A percentile compares a stretch with the other conserved stretches of the same genome.
Conservation (phyloP, 208 protist species). For the Trypanosoma platydactyli region DNA sequence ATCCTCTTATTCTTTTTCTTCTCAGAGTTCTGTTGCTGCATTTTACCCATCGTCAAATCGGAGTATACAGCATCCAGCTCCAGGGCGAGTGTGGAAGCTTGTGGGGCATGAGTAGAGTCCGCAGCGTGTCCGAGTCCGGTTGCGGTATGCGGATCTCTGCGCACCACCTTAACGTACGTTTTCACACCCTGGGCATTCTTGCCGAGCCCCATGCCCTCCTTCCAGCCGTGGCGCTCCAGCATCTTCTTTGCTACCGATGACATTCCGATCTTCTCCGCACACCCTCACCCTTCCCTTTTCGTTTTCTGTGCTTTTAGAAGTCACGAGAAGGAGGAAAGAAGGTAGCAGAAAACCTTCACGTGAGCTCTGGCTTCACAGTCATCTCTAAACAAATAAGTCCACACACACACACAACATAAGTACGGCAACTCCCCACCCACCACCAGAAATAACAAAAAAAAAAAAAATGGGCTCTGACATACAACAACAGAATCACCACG, state of each 20-base stretch:
- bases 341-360: background rate
- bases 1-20: background rate
- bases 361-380: background rate
- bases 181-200: slow-evolving; percentile 60
- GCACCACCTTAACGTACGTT: slow-evolving; percentile 78
- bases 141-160: slow-evolving; percentile 63
- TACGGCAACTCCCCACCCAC: background rate
- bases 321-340: background rate
- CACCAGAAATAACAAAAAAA: no score
- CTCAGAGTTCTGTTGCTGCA: background rate
- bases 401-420: background rate
- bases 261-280: slow-evolving; percentile 43
- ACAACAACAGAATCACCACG: background rate
- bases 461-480: no score
- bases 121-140: slow-evolving; percentile 76
- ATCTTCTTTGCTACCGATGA: slow-evolving; percentile 73
- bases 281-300: slow-evolving; percentile 9
- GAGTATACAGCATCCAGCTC: slow-evolving; percentile 74
- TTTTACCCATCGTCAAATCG: background rate
- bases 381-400: background rate
- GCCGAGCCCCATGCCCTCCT: slow-evolving; percentile 82
- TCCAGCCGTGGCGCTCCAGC: slow-evolving; percentile 86
- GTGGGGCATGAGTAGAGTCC: slow-evolving; percentile 40
- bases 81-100: slow-evolving; percentile 53
- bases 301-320: background rate